Evolutionary conservation across 2,329 filamentous ascomycete genomes (phyloP).

Genomic region (Fusarium scirpi): DNA sequence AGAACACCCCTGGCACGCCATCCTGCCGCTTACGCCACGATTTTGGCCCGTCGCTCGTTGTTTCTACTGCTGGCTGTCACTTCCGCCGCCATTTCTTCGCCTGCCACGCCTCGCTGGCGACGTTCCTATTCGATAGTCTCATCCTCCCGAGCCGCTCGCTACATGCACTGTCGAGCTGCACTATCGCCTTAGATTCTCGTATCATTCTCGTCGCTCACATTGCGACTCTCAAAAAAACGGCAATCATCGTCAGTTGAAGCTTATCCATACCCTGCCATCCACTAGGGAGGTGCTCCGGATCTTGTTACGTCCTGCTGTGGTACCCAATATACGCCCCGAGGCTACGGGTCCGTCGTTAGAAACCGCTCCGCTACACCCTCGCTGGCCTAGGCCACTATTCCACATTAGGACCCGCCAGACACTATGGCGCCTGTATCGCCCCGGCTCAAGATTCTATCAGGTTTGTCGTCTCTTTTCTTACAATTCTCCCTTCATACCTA

Average conservation of each 20-base stretch:
- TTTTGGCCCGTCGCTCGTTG: slow-evolving; percentile 44
- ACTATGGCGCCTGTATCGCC: slow-evolving; percentile 71
- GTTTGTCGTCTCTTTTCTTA: slow-evolving; percentile 60
- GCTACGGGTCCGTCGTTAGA: slow-evolving; percentile 52
- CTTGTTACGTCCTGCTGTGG: slow-evolving; percentile 45
- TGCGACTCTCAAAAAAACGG: slow-evolving; percentile 37
- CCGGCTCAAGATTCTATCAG: slow-evolving; percentile 71
- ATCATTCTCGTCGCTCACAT: slow-evolving; percentile 23
- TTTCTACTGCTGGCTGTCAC: slow-evolving; percentile 39
- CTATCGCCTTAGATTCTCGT: slow-evolving; percentile 21
- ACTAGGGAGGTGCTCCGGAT: slow-evolving; percentile 43
- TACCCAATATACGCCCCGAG: slow-evolving; percentile 47
- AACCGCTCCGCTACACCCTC: slow-evolving; percentile 50
- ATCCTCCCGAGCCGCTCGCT: slow-evolving; percentile 34
- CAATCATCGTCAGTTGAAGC: slow-evolving; percentile 36
- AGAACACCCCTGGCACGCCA: slow-evolving; percentile 44
- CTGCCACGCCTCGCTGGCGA: slow-evolving; percentile 36
- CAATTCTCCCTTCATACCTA: slow-evolving; percentile 48
- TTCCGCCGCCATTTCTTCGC: slow-evolving; percentile 30
- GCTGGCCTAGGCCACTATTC: slow-evolving; percentile 52
- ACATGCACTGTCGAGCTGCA: slow-evolving; percentile 44
- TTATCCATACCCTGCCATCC: slow-evolving; percentile 31
- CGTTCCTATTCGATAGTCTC: slow-evolving; percentile 39
- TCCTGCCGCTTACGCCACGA: slow-evolving; percentile 43
- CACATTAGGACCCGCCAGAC: slow-evolving; percentile 51